Percentiles rank a stretch among this genome's conserved stretches.
Conservation (phyloP, 2,329 filamentous ascomycete species). For the Leptosphaerulina australis region DNA sequence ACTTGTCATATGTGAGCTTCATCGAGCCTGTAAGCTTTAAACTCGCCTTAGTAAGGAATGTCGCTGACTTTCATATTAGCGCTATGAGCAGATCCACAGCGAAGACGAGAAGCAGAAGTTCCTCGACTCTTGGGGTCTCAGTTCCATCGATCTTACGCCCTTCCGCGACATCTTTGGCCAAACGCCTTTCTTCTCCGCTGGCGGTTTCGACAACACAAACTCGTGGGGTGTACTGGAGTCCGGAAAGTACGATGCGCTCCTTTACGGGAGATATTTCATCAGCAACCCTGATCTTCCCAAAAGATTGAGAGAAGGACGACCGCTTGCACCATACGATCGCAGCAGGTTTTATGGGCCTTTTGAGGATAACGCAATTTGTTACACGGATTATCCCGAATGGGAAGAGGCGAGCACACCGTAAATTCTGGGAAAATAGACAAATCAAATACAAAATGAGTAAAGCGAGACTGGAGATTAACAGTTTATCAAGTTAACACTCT, state of each 20-base stretch:
- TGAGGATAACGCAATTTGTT: slow-evolving; percentile 22
- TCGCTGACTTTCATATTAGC: slow-evolving; percentile 37
- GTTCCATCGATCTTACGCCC: slow-evolving; percentile 52
- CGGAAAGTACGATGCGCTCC: slow-evolving; percentile 42
- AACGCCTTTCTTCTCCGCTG: slow-evolving; percentile 62
- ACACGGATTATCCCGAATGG: slow-evolving; percentile 28
- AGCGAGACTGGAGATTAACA: no score
- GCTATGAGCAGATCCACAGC: slow-evolving; percentile 61
- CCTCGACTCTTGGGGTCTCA: slow-evolving; percentile 56
- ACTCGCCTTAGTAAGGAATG: slow-evolving; percentile 12
- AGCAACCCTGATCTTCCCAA: slow-evolving; percentile 55
- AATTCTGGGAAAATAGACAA: not conserved
- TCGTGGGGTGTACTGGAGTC: slow-evolving; percentile 57
- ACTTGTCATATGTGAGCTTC: slow-evolving; percentile 62
- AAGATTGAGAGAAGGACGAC: slow-evolving; percentile 46
- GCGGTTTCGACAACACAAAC: slow-evolving; percentile 60
- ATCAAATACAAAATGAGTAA: no score
- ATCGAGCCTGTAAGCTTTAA: slow-evolving; percentile 54
- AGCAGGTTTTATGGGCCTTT: slow-evolving; percentile 31
- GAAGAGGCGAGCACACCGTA: slow-evolving; percentile 8
- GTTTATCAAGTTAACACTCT: no score
- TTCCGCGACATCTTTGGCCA: slow-evolving; percentile 59
- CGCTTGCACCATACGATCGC: slow-evolving; percentile 50
- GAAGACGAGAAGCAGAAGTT: slow-evolving; percentile 57
- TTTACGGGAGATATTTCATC: slow-evolving; percentile 54